Evolutionary conservation across 192 early-diverging fungal genomes (phyloP).

Genomic region (Phycomyces blakesleeanus): DNA sequence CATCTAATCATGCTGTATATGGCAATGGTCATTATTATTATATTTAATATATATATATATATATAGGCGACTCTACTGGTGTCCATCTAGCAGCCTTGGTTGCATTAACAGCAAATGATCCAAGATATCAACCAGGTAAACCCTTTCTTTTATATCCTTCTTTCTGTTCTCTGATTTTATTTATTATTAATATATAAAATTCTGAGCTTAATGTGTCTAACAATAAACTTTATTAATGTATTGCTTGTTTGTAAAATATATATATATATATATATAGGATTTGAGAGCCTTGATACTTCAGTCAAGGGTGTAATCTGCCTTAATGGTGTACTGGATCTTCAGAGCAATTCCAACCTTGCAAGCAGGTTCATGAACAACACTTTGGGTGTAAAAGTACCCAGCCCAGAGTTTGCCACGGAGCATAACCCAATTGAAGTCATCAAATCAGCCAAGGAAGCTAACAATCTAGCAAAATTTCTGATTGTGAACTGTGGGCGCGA

Average conservation of each 20-base stretch:
- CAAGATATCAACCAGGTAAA: slow-evolving; percentile 23
- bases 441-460: not conserved
- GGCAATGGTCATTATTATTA: no score
- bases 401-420: not conserved
- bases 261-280: no score
- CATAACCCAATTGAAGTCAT: not conserved
- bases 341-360: not conserved
- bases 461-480: not conserved
- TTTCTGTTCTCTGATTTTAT: no score
- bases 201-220: no score
- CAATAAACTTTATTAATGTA: no score
- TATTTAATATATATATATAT: no score
- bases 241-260: no score
- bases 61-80: slow-evolving; percentile 26
- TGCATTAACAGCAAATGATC: slow-evolving; percentile 28
- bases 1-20: no score
- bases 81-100: slow-evolving; percentile 26
- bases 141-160: not conserved
- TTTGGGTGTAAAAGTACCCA: not conserved
- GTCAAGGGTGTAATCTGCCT: slow-evolving; percentile 25
- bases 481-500: not conserved
- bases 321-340: slow-evolving; percentile 22
- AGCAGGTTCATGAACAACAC: not conserved
- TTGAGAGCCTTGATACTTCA: slow-evolving; percentile 29
- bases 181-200: no score